Base-by-base conservation (phyloP, 2,329 filamentous ascomycete species). In the Bimuria novae-zelandiae region DNA sequence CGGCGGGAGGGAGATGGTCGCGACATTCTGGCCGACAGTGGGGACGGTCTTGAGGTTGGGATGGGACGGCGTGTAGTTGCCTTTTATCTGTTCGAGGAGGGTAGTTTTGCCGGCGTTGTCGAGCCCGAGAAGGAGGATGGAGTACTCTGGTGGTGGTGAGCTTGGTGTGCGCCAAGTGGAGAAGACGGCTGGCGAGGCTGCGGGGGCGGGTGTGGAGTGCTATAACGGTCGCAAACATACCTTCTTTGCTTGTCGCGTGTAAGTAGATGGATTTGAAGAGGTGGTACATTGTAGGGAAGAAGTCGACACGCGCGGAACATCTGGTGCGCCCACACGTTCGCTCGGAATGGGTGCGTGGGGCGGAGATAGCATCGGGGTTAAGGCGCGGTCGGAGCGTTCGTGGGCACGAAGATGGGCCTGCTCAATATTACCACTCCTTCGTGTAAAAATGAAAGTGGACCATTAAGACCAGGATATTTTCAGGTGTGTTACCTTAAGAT, bases 91-190 rank as follows among this genome's bases (percentile, higher is more conserved):
- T 72, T 95, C 91, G 76, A 97, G 92, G 71, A 97, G 92, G 22
- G 94, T 97, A 35, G 94, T 97, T 81, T 97, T 97, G 75, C 94
- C 94, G 56, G 94, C 94, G 73, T 97, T 97, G 81, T 97, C 94
- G 70, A 97, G 89, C 59, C 94, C 94, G 67, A 97, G 89, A 63
- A 97, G 88, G 70, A 97, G 90, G 69, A 97, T 90, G 19, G 93
- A 97, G 81, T 97, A 97, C 80, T 97, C 93, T 94, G 51, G 54
- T 19, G 19, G 42, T 1, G 10, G 53, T 14, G 7, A 33, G 22
- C 36, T 25, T 7, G 36, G 46, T 47, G n/a, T 45, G n/a, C 33
- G 45, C 21, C 5, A 3, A 43, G 29, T 37, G 40, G 29, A 17
- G 7, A 19, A 19, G 19, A 27, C 7, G 36, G 23, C 23, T 23